phyloP scores from a whole-genome alignment of 176 grass and related monocot genomes.

The Alopecurus myosuroides region DNA sequence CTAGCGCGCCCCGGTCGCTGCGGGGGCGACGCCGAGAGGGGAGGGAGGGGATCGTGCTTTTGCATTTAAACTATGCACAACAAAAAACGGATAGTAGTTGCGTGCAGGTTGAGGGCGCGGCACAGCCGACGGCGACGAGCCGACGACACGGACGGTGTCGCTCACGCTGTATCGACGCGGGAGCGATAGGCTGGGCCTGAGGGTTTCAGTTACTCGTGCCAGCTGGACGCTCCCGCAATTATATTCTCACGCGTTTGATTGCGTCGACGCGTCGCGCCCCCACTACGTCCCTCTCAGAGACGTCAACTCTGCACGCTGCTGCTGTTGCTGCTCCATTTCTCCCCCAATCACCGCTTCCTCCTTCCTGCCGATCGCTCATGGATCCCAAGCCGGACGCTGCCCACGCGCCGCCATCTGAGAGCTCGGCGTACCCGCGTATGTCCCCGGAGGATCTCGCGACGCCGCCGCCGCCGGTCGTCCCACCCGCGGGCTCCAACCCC shows the following conservation, averaged over 20 bases:
- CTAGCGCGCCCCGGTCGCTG: too few species aligned
- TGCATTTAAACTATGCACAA: too few species aligned
- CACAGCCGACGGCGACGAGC: background rate
- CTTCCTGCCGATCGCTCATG: constrained; percentile 19
- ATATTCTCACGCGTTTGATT: background rate
- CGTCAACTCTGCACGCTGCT: background rate
- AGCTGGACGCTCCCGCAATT: constrained; percentile 1
- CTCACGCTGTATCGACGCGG: background rate
- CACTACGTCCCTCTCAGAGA: background rate
- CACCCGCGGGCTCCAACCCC: constrained; percentile 37
- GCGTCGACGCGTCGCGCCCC: background rate
- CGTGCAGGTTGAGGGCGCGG: background rate
- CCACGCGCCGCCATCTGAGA: background rate
- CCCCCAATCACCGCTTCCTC: background rate
- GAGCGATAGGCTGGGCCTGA: background rate
- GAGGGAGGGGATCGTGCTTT: too few species aligned
- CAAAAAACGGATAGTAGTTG: background rate
- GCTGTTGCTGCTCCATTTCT: background rate
- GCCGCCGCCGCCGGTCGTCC: constrained; percentile 39
- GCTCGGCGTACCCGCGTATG: constrained; percentile 40
- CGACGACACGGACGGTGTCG: background rate
- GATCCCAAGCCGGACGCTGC: constrained; percentile 15
- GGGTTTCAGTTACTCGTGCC: background rate
- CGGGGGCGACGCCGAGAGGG: too few species aligned
- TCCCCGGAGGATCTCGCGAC: constrained; percentile 45